Conservation (phyloP, 179 eudicot genomes). For the Actinidia arguta region DNA sequence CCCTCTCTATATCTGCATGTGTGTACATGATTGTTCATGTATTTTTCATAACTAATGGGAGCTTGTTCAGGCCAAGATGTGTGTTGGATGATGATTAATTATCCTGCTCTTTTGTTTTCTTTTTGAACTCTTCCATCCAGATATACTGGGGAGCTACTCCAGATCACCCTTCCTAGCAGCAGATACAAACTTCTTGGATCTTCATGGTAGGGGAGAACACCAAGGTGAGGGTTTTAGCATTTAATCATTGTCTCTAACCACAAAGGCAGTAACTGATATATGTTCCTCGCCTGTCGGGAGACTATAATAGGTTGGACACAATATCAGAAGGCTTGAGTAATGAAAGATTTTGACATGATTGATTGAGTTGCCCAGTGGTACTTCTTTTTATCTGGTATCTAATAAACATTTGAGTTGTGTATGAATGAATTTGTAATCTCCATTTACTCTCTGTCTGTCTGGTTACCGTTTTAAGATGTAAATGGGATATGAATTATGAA, state of each 20-base stretch:
- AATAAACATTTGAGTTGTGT: conserved; percentile 9
- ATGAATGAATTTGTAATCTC: neutral
- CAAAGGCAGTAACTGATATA: conserved; percentile 24
- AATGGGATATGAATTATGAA: neutral
- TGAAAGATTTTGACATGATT: conserved; percentile 73
- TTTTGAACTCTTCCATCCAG: conserved; percentile 34
- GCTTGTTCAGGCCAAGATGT: neutral
- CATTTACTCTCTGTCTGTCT: neutral
- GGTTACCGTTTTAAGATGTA: neutral
- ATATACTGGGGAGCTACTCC: conserved; percentile 62
- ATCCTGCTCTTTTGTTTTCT: neutral
- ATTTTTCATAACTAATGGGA: conserved; percentile 7
- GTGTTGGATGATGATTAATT: neutral
- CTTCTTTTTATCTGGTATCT: conserved; percentile 8
- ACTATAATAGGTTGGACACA: conserved; percentile 58
- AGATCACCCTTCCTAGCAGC: conserved; percentile 64
- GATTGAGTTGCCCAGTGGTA: conserved; percentile 44
- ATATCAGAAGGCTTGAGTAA: conserved; percentile 75
- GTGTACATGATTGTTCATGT: neutral
- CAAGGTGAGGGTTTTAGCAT: conserved; percentile 53
- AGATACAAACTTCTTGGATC: conserved; percentile 57
- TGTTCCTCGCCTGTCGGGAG: conserved; percentile 46
- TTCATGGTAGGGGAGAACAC: conserved; percentile 54
- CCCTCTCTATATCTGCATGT: conserved; percentile 9
- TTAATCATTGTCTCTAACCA: conserved; percentile 1